phyloP scores from a whole-genome alignment of 139 green algal genomes.

The Chlamydomonas eustigma region DNA sequence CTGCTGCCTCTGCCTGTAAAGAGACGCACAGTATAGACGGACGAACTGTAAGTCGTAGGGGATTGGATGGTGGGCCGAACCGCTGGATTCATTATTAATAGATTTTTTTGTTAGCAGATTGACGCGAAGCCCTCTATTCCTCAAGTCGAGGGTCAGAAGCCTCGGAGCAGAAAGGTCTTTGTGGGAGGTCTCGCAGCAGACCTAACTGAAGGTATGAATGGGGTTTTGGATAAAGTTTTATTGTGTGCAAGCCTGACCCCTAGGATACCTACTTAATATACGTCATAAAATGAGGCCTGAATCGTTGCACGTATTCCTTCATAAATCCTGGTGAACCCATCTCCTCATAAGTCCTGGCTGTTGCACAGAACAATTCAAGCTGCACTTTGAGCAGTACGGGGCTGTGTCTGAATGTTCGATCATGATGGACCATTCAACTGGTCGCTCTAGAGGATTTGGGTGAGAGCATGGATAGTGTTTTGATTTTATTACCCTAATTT shows the following conservation, averaged over 20 bases:
- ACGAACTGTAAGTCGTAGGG: conserved; percentile 28
- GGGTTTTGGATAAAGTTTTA: neutral
- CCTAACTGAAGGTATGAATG: conserved; percentile 63
- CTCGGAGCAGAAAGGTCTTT: conserved; percentile 78
- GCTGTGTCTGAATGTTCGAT: conserved; percentile 71
- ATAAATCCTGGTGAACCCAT: too few species aligned
- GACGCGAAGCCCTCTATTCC: conserved; percentile 80
- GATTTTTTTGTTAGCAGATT: conserved; percentile 62
- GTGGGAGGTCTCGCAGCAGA: conserved; percentile 80
- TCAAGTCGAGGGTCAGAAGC: conserved; percentile 44
- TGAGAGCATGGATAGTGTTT: conserved; percentile 20
- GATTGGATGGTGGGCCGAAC: neutral
- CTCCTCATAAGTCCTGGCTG: neutral
- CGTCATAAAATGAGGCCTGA: neutral
- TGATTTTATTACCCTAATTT: neutral
- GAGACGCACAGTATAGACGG: conserved; percentile 65
- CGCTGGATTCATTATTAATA: neutral
- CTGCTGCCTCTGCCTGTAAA: conserved; percentile 51
- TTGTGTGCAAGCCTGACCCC: neutral
- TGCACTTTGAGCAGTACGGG: conserved; percentile 88
- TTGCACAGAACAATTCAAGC: conserved; percentile 54
- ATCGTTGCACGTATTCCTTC: too few species aligned
- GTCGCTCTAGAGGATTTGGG: conserved; percentile 75
- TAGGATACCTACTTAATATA: neutral
- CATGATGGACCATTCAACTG: conserved; percentile 77